Evolutionary conservation across 345 rosid species (phyloP).

Genomic region (Litchi chinensis): DNA sequence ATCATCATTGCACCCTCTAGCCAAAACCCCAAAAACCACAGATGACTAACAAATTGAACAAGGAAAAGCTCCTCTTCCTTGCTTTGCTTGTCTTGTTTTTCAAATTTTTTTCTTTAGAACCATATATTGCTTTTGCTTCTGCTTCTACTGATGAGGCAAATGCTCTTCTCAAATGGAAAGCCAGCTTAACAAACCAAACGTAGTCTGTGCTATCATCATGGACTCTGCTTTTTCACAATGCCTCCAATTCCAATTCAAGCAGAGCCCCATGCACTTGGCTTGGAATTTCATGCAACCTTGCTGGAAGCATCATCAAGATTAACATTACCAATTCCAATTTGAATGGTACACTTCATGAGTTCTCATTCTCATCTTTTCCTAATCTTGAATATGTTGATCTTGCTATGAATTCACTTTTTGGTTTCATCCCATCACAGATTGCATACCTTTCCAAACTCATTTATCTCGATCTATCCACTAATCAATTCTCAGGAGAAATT

Average conservation of each 20-base stretch:
- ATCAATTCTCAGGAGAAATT: background rate
- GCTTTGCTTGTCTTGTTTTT: too few species aligned
- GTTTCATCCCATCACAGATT: background rate
- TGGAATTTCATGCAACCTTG: constrained; percentile 5
- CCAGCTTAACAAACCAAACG: background rate
- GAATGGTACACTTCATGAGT: constrained; percentile 11
- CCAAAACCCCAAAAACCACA: too few species aligned
- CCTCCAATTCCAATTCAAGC: background rate
- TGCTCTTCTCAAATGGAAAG: background rate
- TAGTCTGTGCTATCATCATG: background rate
- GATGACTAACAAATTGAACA: too few species aligned
- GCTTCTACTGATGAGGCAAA: background rate
- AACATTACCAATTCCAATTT: background rate
- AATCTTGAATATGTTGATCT: background rate
- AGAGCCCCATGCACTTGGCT: background rate
- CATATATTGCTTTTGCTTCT: too few species aligned
- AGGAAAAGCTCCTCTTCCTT: too few species aligned
- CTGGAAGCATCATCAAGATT: background rate
- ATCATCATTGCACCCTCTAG: too few species aligned
- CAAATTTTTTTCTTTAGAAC: too few species aligned
- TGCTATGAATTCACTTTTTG: background rate
- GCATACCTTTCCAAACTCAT: background rate
- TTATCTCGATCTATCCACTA: background rate
- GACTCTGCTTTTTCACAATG: background rate
- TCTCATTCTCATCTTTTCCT: constrained; percentile 3